These are phyloP conservation scores for Crotalaria pallida DNA, from an alignment of 306 rosid species.

Conservation along the genomic window DNA sequence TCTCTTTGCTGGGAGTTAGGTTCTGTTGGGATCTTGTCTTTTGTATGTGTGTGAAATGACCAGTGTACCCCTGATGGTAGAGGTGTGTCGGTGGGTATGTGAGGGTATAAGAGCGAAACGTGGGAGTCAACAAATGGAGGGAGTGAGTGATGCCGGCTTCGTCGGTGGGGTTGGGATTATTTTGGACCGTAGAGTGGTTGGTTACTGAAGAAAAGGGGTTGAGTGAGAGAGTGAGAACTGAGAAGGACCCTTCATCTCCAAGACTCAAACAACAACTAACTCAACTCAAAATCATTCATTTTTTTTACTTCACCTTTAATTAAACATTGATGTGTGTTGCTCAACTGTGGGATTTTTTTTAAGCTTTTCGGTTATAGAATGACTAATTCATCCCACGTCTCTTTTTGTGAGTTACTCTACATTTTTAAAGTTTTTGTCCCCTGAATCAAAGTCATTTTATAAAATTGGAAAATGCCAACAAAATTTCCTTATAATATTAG, in stretches of 20 bases:
- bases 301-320: conserved; percentile 17
- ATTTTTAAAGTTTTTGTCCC: no score
- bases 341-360: background rate
- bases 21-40: background rate
- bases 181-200: conserved; percentile 17
- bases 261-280: no score
- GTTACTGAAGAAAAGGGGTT: background rate
- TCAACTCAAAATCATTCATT: conserved; percentile 15
- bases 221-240: no score
- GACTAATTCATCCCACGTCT: no score
- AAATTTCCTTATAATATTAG: no score
- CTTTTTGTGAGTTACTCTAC: no score
- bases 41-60: conserved; percentile 6
- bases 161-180: conserved; percentile 30
- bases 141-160: background rate
- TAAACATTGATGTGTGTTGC: background rate
- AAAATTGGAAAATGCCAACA: no score
- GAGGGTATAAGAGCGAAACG: conserved; percentile 21
- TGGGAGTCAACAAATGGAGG: conserved; percentile 15
- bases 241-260: conserved; percentile 37
- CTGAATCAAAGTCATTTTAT: no score
- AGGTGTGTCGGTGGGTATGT: background rate
- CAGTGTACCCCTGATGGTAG: background rate
- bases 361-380: background rate
- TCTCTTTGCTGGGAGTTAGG: background rate